phyloP scores from a whole-genome alignment of 768 basidiomycete species.

The Gymnopilus junonius region DNA sequence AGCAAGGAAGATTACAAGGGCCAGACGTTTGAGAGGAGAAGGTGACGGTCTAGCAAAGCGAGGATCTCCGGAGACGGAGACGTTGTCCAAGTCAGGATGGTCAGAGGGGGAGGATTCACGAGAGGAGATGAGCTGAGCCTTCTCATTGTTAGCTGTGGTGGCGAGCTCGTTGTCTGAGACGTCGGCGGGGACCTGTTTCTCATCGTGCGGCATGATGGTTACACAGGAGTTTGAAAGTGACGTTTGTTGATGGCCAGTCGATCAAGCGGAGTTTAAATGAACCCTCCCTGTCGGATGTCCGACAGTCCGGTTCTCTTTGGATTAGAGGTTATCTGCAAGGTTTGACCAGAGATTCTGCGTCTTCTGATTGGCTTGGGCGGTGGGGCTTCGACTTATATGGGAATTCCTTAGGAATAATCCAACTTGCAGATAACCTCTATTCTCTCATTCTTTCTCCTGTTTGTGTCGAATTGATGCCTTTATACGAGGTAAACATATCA shows the following conservation, averaged over 20 bases:
- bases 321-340: too few relatives aligned
- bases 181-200: constrained; percentile 2
- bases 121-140: constrained; percentile 5
- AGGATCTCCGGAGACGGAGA: constrained; percentile 21
- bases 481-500: too few relatives aligned
- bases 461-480: too few relatives aligned
- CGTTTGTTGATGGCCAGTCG: neutral
- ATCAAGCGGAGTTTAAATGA: neutral
- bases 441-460: too few relatives aligned
- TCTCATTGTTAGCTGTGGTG: constrained; percentile 7
- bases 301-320: neutral
- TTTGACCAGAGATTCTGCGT: too few relatives aligned
- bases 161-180: constrained; percentile 4
- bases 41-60: constrained; percentile 44
- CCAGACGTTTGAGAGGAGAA: constrained; percentile 49
- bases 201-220: constrained; percentile 9
- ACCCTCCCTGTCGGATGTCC: neutral
- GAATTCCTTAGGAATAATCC: too few relatives aligned
- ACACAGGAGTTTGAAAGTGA: neutral
- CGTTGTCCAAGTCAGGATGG: constrained; percentile 7
- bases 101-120: constrained; percentile 3
- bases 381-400: too few relatives aligned
- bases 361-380: too few relatives aligned
- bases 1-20: constrained; percentile 44
- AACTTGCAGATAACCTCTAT: neutral